These are phyloP conservation scores for Candida piceae DNA, from an alignment of 805 yeast genomes.

Conservation along the genomic window DNA sequence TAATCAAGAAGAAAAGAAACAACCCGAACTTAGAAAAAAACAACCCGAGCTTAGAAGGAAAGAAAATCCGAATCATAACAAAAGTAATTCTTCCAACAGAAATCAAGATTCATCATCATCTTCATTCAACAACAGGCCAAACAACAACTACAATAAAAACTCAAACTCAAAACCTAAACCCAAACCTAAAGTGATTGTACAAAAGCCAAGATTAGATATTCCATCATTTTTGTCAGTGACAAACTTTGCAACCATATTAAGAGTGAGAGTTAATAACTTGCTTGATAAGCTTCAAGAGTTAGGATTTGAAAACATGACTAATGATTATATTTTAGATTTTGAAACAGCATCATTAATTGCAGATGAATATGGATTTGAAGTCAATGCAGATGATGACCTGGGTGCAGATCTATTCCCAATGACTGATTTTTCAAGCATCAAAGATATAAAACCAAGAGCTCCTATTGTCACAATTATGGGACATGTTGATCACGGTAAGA, in stretches of 20 bases:
- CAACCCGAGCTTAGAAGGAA: no score
- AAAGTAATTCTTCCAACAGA: no score
- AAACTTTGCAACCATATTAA: constrained; percentile 67
- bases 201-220: constrained; percentile 35
- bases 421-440: constrained; percentile 44
- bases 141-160: neutral
- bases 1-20: no score
- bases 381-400: constrained; percentile 47
- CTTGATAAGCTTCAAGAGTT: constrained; percentile 52
- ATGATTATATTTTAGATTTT: constrained; percentile 75
- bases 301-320: constrained; percentile 70
- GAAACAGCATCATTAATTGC: constrained; percentile 86
- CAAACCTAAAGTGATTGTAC: constrained; percentile 8
- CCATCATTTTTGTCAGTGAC: constrained; percentile 80
- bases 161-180: constrained; percentile 3
- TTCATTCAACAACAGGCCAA: neutral
- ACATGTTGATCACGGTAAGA: constrained; percentile 97
- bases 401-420: constrained; percentile 59
- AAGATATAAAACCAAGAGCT: constrained; percentile 59
- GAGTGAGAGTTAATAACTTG: constrained; percentile 58
- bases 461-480: constrained; percentile 99
- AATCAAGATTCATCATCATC: no score
- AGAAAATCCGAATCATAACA: no score
- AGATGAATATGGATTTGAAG: constrained; percentile 79
- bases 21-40: no score